Evolutionary conservation across 2,329 filamentous ascomycete species (phyloP), one percentile per base, ranked within the genome.

Genomic region (Cladophialophora chaetospira): DNA sequence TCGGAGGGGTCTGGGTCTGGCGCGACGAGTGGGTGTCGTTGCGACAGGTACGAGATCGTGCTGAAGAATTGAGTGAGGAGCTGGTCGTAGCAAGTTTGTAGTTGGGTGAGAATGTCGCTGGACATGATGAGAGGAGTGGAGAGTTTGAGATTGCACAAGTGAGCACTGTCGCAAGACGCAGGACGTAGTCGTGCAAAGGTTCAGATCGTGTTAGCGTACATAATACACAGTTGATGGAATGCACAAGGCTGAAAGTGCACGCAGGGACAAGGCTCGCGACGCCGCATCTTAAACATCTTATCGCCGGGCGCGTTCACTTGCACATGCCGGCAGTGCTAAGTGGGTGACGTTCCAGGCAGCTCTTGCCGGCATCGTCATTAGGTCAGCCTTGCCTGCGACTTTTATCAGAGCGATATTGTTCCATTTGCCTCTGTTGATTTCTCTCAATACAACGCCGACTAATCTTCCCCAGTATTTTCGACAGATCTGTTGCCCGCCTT

Each of bases 51-150:
- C 68, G 74, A 73, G 54, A 79, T 69, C 28, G 76, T 78, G 53
- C 77, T 75, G 68, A 78, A 79, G 73, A 78, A 77, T 71, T 79
- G 77, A 45, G 75, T 79, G 66, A 75, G 74, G 28, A 79, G 73
- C 74, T 79, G 77, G 63, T 79, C 76, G 35, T 79, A 73, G 63
- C 76, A 78, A 53, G 76, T 77, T 69, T 79, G 77, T 33, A 79
- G 72, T 58, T 79, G 76, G 15, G 77, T 79, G 33, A 79, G 67
- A 28, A 77, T 75, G 65, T 79, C 77, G 17, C 74, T 59, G 21
- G 64, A 61, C 64, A 66, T 66, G 36, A 15, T 55, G 42, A 29
- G 15, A 31, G 42, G 6, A 23, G 28, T 45, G 15, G 28, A n/a
- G n/a, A n/a, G n/a, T n/a, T n/a, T n/a, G n/a, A n/a, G n/a, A n/a